Evolutionary conservation across 805 yeast species (phyloP), one percentile per base, ranked within the genome.

Genomic region (Nakazawaea ishiwadae): DNA sequence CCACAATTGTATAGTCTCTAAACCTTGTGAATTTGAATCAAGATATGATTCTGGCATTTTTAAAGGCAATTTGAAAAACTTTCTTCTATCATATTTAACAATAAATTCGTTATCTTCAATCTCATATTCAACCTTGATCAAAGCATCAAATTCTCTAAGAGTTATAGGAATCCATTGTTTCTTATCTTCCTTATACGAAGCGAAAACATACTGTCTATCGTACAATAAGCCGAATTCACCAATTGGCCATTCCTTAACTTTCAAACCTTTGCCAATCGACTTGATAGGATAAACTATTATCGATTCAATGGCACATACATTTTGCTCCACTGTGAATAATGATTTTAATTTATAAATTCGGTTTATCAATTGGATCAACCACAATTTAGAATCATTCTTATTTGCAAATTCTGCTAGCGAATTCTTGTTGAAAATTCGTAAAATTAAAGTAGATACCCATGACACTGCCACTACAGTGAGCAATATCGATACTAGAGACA

Each of bases 251-350:
- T 52, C 40, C 8, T 44, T 46, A 6, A 54, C 57, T 16, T 43
- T 46, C 14, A 56, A 21, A 3, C 62, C 63, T 10, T 36, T 50
- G 12, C 53, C 45, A 5, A 51, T 53, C 3, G 60, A 50, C 35
- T 59, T 59, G 36, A 59, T 54, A 1, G 64, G 64, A 37, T 57
- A 59, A 4, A 59, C 44, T 4, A 53, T 40, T 42, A 58, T 37
- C 34, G 50, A 35, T 20, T 54, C 53, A n/a, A 59, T 44, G 2
- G 11, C 26, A 6, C 62, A 60, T 12, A 57, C 60, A 32, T 49
- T 15, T 11, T 17, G 16, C 20, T 39, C 37, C 7, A 24, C 24
- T 6, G 3, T 11, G 14, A 38, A 17, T 6, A 23, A 14, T 15
- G 36, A 31, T 18, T 31, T 29, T 4, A 38, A n/a, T 27, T 31